Evolutionary conservation across 495 filamentous ascomycete genomes (phyloP).

Genomic region (Penicillium antarcticum): DNA sequence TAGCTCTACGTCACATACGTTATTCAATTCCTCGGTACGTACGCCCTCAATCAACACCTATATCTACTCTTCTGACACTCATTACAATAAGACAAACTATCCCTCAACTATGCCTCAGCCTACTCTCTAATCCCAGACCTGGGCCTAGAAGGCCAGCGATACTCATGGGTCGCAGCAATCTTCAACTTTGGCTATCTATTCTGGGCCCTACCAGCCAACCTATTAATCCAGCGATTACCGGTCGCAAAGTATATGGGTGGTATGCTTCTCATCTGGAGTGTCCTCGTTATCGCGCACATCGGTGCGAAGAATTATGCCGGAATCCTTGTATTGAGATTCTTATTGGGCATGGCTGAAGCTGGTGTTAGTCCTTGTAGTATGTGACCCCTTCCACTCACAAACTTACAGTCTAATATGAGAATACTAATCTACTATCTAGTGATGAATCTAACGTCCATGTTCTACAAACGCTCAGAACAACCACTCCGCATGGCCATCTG

Average conservation of each 20-base stretch:
- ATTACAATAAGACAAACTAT: conserved; percentile 24
- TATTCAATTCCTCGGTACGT: conserved; percentile 33
- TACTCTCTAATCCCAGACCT: conserved; percentile 37
- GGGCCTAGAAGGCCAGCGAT: conserved; percentile 51
- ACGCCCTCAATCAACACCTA: not conserved
- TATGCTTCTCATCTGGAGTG: conserved; percentile 60
- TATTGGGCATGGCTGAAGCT: conserved; percentile 66
- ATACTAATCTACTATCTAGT: conserved; percentile 16
- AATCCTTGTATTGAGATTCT: conserved; percentile 55
- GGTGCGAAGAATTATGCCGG: conserved; percentile 55
- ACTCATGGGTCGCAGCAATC: conserved; percentile 50
- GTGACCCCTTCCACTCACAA: not conserved
- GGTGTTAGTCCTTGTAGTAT: conserved; percentile 49
- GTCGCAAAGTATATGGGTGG: conserved; percentile 57
- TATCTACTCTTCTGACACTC: not conserved
- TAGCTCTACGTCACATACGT: conserved; percentile 38
- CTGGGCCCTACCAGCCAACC: conserved; percentile 50
- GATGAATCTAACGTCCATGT: conserved; percentile 61
- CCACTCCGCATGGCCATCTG: conserved; percentile 60
- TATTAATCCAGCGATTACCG: conserved; percentile 53
- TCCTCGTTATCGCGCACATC: conserved; percentile 51
- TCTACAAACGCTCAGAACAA: conserved; percentile 67
- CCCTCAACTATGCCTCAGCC: conserved; percentile 41
- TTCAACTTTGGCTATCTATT: conserved; percentile 52
- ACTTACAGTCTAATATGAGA: not conserved